Percentiles rank a stretch among this genome's conserved stretches.
phyloP scores from a whole-genome alignment of 345 rosid species.

The Rhizophora apiculata region DNA sequence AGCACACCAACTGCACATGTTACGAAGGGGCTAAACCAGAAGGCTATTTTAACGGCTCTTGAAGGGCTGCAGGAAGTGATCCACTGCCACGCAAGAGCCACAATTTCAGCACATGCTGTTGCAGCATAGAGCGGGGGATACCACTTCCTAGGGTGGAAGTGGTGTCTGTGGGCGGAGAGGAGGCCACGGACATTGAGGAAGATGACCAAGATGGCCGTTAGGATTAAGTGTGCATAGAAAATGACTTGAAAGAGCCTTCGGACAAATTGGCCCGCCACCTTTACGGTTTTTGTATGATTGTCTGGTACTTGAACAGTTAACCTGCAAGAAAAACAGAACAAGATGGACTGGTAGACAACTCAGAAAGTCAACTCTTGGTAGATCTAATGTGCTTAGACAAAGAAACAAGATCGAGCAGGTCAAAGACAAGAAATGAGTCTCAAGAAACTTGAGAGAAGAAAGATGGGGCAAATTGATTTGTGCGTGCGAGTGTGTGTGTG shows the following conservation, averaged over 20 bases:
- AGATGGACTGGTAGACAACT: not conserved
- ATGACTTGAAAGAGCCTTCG: constrained; percentile 52
- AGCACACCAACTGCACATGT: constrained; percentile 56
- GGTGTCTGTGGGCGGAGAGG: constrained; percentile 40
- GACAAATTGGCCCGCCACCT: constrained; percentile 35
- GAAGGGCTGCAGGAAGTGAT: constrained; percentile 41
- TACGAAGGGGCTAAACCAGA: constrained; percentile 65
- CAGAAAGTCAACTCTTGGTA: constrained; percentile 1
- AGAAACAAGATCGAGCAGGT: not conserved
- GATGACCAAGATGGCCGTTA: constrained; percentile 46
- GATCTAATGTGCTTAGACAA: not conserved
- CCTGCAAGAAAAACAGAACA: constrained; percentile 26
- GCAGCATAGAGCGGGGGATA: constrained; percentile 70
- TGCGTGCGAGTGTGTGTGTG: not conserved
- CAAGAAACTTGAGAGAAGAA: constrained; percentile 5
- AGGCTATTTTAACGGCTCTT: constrained; percentile 52
- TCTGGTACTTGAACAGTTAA: constrained; percentile 36
- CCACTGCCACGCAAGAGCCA: constrained; percentile 55
- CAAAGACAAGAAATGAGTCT: not conserved
- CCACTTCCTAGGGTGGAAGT: constrained; percentile 69
- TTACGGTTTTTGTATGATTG: constrained; percentile 19
- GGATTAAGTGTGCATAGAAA: constrained; percentile 56
- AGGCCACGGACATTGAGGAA: constrained; percentile 60
- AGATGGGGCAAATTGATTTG: not conserved
- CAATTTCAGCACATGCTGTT: constrained; percentile 43